A percentile compares a stretch with the other conserved stretches of the same genome.
Evolutionary conservation across 2,329 filamentous ascomycete species (phyloP).

Genomic region (Fusarium verrucosum): DNA sequence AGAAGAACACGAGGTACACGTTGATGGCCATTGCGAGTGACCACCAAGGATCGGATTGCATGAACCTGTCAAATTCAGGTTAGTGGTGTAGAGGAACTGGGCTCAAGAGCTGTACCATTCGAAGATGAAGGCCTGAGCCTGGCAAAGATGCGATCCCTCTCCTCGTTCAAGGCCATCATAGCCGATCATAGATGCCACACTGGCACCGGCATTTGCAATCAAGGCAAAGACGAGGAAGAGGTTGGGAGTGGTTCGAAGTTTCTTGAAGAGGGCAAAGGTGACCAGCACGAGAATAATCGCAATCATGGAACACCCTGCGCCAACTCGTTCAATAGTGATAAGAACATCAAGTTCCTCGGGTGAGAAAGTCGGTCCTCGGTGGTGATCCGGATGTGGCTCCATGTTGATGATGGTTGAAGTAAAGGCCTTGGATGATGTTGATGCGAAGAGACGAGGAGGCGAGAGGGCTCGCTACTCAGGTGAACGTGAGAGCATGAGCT

Average conservation of each 20-base stretch:
- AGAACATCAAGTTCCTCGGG: slow-evolving; percentile 54
- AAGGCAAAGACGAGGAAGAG: slow-evolving; percentile 56
- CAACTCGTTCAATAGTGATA: slow-evolving; percentile 62
- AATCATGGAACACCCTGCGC: slow-evolving; percentile 63
- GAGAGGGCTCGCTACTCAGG: not conserved
- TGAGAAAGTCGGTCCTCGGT: slow-evolving; percentile 41
- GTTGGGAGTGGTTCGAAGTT: slow-evolving; percentile 65
- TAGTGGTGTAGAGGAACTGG: not conserved
- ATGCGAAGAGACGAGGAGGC: not conserved
- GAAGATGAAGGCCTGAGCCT: slow-evolving; percentile 68
- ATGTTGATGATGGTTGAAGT: slow-evolving; percentile 15
- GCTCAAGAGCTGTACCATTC: slow-evolving; percentile 62
- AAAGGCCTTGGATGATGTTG: slow-evolving; percentile 1
- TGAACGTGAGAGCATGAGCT: not conserved
- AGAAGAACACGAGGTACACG: slow-evolving; percentile 75
- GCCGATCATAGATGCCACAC: slow-evolving; percentile 75
- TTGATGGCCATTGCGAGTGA: slow-evolving; percentile 84
- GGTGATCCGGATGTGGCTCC: slow-evolving; percentile 16
- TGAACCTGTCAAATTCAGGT: slow-evolving; percentile 66
- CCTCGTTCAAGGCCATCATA: slow-evolving; percentile 69
- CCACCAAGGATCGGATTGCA: slow-evolving; percentile 80
- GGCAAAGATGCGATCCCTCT: slow-evolving; percentile 66
- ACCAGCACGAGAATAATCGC: slow-evolving; percentile 61
- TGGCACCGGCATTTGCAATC: slow-evolving; percentile 60
- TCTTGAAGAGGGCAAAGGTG: slow-evolving; percentile 60